Evolutionary conservation across 305 asterid species (phyloP).

Genomic region (Fraxinus greggii): DNA sequence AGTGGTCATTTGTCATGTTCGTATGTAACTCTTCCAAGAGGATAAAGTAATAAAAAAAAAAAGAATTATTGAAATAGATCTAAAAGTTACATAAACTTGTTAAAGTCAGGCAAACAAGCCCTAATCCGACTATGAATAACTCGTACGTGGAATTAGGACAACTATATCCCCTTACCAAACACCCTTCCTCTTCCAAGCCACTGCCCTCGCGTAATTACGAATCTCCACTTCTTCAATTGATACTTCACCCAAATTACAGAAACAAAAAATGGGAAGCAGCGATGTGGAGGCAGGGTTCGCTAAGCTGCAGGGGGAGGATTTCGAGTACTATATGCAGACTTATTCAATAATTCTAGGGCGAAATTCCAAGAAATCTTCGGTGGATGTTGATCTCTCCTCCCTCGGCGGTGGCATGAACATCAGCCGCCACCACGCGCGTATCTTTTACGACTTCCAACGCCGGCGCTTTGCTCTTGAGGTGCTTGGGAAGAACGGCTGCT

Average conservation of each 20-base stretch:
- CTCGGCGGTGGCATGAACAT: conserved; percentile 99
- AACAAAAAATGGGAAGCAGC: conserved; percentile 51
- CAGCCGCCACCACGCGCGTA: conserved; percentile 97
- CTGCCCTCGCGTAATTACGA: not conserved
- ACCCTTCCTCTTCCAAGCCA: not conserved
- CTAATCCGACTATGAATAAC: not conserved
- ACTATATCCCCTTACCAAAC: not conserved
- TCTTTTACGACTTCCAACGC: conserved; percentile 92
- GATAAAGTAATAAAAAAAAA: no score
- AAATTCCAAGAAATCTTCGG: conserved; percentile 89
- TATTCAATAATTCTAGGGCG: conserved; percentile 93
- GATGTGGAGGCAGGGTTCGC: conserved; percentile 95
- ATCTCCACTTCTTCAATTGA: not conserved
- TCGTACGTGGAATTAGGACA: not conserved
- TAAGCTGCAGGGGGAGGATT: conserved; percentile 93
- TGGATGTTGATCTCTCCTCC: conserved; percentile 93
- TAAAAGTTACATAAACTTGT: no score
- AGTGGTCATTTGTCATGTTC: no score
- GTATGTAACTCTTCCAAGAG: no score
- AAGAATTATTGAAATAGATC: no score
- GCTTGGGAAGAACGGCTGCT: conserved; percentile 89
- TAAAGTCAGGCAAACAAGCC: no score
- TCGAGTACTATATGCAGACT: conserved; percentile 97
- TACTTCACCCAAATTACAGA: not conserved
- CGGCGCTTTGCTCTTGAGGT: conserved; percentile 99